These are phyloP conservation scores for Leccinum imitatum DNA, from an alignment of 768 basidiomycete species.

Conservation along the genomic window DNA sequence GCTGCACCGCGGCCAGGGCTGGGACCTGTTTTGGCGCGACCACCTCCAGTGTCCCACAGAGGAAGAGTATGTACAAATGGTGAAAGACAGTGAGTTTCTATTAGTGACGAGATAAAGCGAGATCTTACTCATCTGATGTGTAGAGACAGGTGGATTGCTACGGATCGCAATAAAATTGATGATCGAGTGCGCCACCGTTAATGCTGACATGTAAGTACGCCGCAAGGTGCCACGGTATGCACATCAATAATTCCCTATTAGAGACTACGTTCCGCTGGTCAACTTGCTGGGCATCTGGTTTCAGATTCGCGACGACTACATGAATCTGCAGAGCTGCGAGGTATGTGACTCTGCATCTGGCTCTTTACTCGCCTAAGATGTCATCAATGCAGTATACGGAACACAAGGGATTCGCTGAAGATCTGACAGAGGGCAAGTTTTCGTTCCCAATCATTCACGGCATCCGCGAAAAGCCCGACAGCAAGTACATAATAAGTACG, in stretches of 20 bases:
- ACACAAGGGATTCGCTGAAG: slow-evolving; percentile 90
- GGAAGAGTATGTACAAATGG: slow-evolving; percentile 94
- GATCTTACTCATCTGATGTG: slow-evolving; percentile 1
- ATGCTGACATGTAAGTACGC: slow-evolving; percentile 51
- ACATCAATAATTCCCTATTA: slow-evolving; percentile 14
- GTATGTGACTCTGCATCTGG: slow-evolving; percentile 7
- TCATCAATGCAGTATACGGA: slow-evolving; percentile 62
- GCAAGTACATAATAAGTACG: slow-evolving; percentile 83
- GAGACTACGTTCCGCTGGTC: slow-evolving; percentile 56
- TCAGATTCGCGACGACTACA: slow-evolving; percentile 61
- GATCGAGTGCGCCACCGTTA: slow-evolving; percentile 80
- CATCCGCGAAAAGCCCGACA: slow-evolving; percentile 73
- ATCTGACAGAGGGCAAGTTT: slow-evolving; percentile 96
- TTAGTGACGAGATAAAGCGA: background rate
- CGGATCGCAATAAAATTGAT: slow-evolving; percentile 91
- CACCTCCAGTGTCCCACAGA: slow-evolving; percentile 88
- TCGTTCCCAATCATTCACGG: slow-evolving; percentile 94
- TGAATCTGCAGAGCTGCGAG: slow-evolving; percentile 29
- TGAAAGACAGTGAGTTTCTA: slow-evolving; percentile 75
- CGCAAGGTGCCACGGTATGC: background rate
- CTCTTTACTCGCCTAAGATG: background rate
- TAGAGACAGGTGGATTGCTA: slow-evolving; percentile 94
- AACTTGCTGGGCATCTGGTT: slow-evolving; percentile 58
- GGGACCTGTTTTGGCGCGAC: slow-evolving; percentile 93
- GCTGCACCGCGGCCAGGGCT: slow-evolving; percentile 90